These are phyloP conservation scores for Pseudonectria foliicola DNA, from an alignment of 2,329 filamentous ascomycete genomes.

Conservation along the genomic window DNA sequence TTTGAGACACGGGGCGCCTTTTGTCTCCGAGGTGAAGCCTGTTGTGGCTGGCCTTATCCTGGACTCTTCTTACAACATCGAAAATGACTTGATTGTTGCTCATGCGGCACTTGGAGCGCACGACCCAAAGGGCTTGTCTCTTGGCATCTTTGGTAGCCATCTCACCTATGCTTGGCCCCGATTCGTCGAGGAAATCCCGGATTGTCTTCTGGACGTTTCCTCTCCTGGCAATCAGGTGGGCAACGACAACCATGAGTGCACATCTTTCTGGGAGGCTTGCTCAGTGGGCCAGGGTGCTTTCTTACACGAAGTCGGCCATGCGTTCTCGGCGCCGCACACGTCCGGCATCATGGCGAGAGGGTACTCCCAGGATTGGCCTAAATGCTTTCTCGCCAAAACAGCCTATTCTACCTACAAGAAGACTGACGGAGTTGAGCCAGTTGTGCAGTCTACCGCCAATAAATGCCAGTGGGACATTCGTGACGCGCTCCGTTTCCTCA, in stretches of 20 bases:
- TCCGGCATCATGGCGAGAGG: constrained; percentile 55
- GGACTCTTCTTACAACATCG: constrained; percentile 59
- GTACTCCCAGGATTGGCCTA: constrained; percentile 35
- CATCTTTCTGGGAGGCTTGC: constrained; percentile 38
- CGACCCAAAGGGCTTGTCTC: constrained; percentile 49
- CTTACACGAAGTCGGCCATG: constrained; percentile 63
- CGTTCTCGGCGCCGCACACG: constrained; percentile 63
- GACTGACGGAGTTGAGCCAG: constrained; percentile 8
- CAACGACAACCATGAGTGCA: constrained; percentile 36
- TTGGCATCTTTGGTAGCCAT: constrained; percentile 67
- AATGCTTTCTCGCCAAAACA: constrained; percentile 31
- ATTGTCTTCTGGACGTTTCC: constrained; percentile 37
- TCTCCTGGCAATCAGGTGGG: constrained; percentile 31
- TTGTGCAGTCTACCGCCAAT: constrained; percentile 33
- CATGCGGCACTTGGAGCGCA: constrained; percentile 56
- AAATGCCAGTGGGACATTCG: constrained; percentile 63
- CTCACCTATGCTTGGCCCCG: constrained; percentile 63
- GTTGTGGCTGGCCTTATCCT: constrained; percentile 66
- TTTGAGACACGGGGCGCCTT: constrained; percentile 34
- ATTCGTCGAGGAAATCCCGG: constrained; percentile 57
- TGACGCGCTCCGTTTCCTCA: constrained; percentile 60
- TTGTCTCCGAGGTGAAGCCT: constrained; percentile 36
- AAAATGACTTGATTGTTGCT: constrained; percentile 51
- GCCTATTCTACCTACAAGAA: constrained; percentile 23
- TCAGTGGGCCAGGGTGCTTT: constrained; percentile 59